Evolutionary conservation across 768 basidiomycete genomes (phyloP), one percentile per base, ranked within the genome.

Genomic region (Dacryopinax spathularia): DNA sequence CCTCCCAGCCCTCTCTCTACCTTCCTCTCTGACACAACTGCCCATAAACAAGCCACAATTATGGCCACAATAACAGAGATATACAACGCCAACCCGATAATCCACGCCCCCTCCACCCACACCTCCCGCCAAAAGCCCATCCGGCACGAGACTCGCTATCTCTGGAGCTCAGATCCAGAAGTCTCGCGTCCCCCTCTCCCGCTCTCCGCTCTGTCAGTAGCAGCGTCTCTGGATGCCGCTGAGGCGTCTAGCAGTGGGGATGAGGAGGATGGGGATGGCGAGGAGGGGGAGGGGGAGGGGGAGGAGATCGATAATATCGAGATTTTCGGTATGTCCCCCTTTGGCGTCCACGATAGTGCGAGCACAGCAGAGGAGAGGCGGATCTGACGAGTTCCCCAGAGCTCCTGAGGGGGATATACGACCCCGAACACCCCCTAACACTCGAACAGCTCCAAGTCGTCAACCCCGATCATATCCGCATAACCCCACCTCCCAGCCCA

Each of bases 401-500:
- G 67, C 81, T 98, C 20, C 87, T 99, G 62, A 83, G 93, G 63
- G 87, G 85, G 2, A 97, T 98, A 44, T 87, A 87, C 61, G 95
- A 97, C 70, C 95, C 95, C 1, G 96, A 99, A 72, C 93, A 99
- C 73, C 90, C 92, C 3, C 78, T 84, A 66, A 88, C 87, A 18
- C 81, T 99, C 48, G 96, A 99, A 72, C 91, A 97, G 71, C 85
- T 99, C 9, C 86, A 89, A 25, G 96, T 99, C 35, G 94, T 99
- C 39, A 95, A 91, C 56, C 83, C 85, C 5, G 85, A 90, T 10
- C 94, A 98, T 70, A 86, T 97, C 64, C 75, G 76, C 13, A 75
- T 87, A 36, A 71, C 75, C 3, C 48, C 48, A 2, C 48, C 48
- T 15, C 22, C 3, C 5, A 22, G 25, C 18, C 13, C 13, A 9